phyloP scores from a whole-genome alignment of 345 rosid genomes.

The Boechera stricta region DNA sequence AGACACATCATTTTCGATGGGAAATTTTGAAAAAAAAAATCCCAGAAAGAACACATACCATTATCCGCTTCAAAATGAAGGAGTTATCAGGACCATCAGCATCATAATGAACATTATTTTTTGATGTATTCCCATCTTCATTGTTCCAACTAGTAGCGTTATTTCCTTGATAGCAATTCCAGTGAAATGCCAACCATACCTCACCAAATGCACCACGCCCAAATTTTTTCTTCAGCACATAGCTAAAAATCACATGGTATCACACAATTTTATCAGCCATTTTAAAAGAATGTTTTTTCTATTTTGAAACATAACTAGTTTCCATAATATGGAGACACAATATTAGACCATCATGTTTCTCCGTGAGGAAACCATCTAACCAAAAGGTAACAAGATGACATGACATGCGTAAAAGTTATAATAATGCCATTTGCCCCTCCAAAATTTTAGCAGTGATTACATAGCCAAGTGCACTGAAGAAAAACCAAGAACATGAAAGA shows the following conservation, averaged over 20 bases:
- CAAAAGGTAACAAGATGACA: slow-evolving; percentile 22
- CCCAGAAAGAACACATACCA: slow-evolving; percentile 56
- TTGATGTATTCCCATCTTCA: slow-evolving; percentile 50
- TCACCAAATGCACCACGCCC: slow-evolving; percentile 96
- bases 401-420: slow-evolving; percentile 2
- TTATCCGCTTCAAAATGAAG: slow-evolving; percentile 88
- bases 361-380: slow-evolving; percentile 23
- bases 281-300: background rate
- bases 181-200: slow-evolving; percentile 91
- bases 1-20: slow-evolving; percentile 19
- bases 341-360: slow-evolving; percentile 12
- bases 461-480: background rate
- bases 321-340: slow-evolving; percentile 14
- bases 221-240: slow-evolving; percentile 79
- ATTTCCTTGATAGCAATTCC: slow-evolving; percentile 68
- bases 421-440: slow-evolving; percentile 7
- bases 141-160: slow-evolving; percentile 55
- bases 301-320: slow-evolving; percentile 1
- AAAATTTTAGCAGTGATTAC: slow-evolving; percentile 8
- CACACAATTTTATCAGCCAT: slow-evolving; percentile 13
- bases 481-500: slow-evolving; percentile 26
- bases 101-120: slow-evolving; percentile 31
- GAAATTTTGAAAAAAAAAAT: background rate
- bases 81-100: slow-evolving; percentile 53
- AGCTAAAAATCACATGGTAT: slow-evolving; percentile 55